Evolutionary conservation across 768 basidiomycete genomes (phyloP).

Genomic region (Hypholoma sublateritium): DNA sequence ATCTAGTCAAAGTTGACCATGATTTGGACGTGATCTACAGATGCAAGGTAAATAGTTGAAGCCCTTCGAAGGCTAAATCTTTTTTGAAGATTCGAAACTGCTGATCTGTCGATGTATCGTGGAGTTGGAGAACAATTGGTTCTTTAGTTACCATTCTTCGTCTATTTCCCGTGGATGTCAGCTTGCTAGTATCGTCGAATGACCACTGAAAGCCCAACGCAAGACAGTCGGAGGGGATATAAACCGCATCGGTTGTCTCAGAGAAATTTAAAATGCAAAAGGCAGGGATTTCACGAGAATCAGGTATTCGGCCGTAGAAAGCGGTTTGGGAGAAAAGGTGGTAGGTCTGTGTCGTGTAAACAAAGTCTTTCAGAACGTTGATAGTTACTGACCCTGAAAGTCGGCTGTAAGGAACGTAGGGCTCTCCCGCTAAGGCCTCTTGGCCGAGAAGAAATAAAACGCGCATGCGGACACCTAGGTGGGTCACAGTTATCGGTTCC

Average conservation of each 20-base stretch:
- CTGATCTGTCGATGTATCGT: not conserved
- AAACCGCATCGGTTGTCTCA: not conserved
- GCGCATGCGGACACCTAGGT: slow-evolving; percentile 1
- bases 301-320: not conserved
- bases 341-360: not conserved
- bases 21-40: not conserved
- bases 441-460: not conserved
- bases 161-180: not conserved
- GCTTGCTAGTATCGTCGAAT: not conserved
- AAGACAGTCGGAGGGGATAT: not conserved
- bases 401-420: not conserved
- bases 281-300: not conserved
- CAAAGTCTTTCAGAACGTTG: not conserved
- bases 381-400: not conserved
- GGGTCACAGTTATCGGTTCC: slow-evolving; percentile 1
- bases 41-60: not conserved
- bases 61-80: not conserved
- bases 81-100: not conserved
- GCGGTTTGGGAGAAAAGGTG: not conserved
- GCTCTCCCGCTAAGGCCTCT: not conserved
- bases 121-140: not conserved
- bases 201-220: not conserved
- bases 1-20: not conserved
- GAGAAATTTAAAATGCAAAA: not conserved
- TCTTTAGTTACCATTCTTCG: not conserved